Conservation (phyloP, 192 early-diverging fungal species). For the Coemansia sp. region DNA sequence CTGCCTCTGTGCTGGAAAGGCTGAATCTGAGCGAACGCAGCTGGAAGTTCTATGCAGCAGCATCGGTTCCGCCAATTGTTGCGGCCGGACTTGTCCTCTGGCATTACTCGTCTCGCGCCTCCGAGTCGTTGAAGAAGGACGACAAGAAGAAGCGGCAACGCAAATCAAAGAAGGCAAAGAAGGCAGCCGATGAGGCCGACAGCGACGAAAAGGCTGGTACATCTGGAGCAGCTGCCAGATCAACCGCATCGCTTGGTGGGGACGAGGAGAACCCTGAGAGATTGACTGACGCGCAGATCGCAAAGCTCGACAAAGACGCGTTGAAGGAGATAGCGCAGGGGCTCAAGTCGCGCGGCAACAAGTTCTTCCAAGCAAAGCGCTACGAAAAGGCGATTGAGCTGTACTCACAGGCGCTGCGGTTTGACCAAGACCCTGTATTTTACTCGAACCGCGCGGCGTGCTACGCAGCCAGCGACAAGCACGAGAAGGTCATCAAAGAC, state of each 20-base stretch:
- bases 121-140: conserved; percentile 24
- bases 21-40: conserved; percentile 48
- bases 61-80: conserved; percentile 59
- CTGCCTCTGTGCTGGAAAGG: conserved; percentile 42
- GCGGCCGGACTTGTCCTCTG: conserved; percentile 65
- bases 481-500: conserved; percentile 79
- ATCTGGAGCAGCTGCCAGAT: conserved; percentile 4
- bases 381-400: conserved; percentile 81
- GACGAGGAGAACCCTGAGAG: conserved; percentile 45
- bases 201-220: conserved; percentile 6
- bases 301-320: conserved; percentile 35
- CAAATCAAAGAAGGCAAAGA: conserved; percentile 50
- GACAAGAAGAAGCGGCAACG: conserved; percentile 42
- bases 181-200: conserved; percentile 15
- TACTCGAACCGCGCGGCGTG: conserved; percentile 97
- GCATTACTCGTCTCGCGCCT: conserved; percentile 56
- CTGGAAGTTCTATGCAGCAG: conserved; percentile 72
- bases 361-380: conserved; percentile 76
- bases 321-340: conserved; percentile 64
- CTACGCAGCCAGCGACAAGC: conserved; percentile 71
- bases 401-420: conserved; percentile 87
- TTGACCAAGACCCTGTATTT: conserved; percentile 80
- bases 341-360: conserved; percentile 87
- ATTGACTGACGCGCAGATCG: conserved; percentile 57
- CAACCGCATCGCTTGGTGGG: conserved; percentile 30